Base-by-base conservation (phyloP, 1,284 basidiomycete species). In the Inonotus obliquus region DNA sequence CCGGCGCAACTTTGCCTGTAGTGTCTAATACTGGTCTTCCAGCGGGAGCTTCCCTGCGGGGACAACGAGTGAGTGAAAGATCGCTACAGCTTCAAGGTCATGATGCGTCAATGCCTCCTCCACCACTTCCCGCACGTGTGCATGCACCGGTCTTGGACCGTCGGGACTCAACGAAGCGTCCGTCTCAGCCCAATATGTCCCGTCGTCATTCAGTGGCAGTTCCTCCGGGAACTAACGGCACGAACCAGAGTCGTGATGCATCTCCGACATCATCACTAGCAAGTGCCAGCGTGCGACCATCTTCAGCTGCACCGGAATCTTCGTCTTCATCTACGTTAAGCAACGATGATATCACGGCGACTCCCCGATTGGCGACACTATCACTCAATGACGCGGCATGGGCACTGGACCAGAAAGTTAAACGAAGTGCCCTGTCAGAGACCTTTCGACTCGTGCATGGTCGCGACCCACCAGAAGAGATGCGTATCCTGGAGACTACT, bases 401-500 rank as follows among this genome's bases (percentile, higher is more conserved):
- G 56, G 11, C 53, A 11, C 57, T 48, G 19, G 38, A 57, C 14
- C 61, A 63, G 61, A 14, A 54, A 14, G n/a, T 17, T n/a, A 59
- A 63, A 39, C 35, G 57, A 13, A n/a, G 38, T 21, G 41, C 61
- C 27, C 29, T 63, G 14, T 14, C 5, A 7, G 61, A 63, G 35
- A 55, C 61, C 6, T 63, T 39, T n/a, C 61, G 61, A 14, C 21
- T 55, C 10, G 37, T 41, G 1, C 61, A 63, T 29, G 52, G 32
- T 2, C n/a, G 14, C 11, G 57, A 59, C 9, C 61, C 61, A 3
- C 61, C 61, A 14, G 17, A 19, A 5, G 57, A 54, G 19, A 63
- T 63, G 57, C 39, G 37, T 29, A 62, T 62, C 21, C 38, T 53
- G 3, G 21, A 63, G 21, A 59, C 41, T 10, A 59, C 27, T 29